Percentiles rank a stretch among this genome's conserved stretches.
phyloP scores from a whole-genome alignment of 352 stramenopile species.

The Phytophthora cactorum region DNA sequence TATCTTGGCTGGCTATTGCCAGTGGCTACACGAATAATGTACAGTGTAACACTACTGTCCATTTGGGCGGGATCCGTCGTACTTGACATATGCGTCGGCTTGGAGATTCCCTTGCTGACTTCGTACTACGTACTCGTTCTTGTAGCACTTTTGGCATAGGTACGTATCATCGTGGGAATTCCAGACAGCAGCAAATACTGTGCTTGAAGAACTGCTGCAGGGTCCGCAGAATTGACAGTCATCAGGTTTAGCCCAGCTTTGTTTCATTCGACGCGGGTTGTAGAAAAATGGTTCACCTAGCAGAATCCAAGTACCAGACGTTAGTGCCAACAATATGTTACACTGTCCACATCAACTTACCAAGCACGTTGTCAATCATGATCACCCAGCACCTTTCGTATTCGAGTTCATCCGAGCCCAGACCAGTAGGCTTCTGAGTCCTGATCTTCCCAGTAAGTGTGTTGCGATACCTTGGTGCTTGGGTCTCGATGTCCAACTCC shows the following conservation, averaged over 20 bases:
- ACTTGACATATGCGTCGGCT: conserved; percentile 43
- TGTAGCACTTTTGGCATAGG: conserved; percentile 53
- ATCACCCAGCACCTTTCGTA: conserved; percentile 68
- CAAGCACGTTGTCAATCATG: conserved; percentile 51
- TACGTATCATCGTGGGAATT: conserved; percentile 51
- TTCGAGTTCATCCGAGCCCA: conserved; percentile 64
- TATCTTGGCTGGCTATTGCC: background rate
- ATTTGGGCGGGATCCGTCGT: conserved; percentile 58
- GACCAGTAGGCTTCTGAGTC: conserved; percentile 54
- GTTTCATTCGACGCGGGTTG: conserved; percentile 57
- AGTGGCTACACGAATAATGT: background rate
- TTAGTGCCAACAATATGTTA: conserved; percentile 17
- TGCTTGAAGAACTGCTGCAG: conserved; percentile 27
- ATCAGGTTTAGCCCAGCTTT: conserved; percentile 62
- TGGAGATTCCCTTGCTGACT: conserved; percentile 17
- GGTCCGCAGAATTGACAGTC: conserved; percentile 54
- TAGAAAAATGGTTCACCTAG: conserved; percentile 74
- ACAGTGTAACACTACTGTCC: conserved; percentile 17
- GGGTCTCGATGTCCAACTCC: conserved; percentile 52
- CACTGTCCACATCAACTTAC: conserved; percentile 24
- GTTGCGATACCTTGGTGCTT: conserved; percentile 62
- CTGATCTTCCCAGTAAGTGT: conserved; percentile 43
- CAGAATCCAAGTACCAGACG: conserved; percentile 18
- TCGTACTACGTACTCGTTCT: conserved; percentile 32
- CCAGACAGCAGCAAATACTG: conserved; percentile 61